A percentile compares a stretch with the other conserved stretches of the same genome.
Conservation (phyloP, 2,329 filamentous ascomycete genomes). For the Penicillium expansum region DNA sequence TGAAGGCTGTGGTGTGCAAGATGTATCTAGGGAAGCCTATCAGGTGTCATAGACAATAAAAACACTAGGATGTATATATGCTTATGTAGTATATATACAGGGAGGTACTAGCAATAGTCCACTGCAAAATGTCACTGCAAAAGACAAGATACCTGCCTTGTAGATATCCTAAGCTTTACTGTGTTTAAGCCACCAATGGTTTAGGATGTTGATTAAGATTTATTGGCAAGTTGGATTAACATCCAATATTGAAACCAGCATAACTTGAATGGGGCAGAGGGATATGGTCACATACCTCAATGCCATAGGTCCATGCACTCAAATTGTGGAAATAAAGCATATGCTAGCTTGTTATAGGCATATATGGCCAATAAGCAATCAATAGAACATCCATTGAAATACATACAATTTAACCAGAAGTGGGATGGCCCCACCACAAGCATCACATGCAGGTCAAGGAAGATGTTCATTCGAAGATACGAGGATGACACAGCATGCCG, state of each 20-base stretch:
- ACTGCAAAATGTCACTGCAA: neutral
- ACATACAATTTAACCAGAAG: neutral
- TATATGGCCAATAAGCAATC: neutral
- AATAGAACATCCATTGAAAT: neutral
- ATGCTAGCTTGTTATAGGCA: neutral
- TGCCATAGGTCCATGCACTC: neutral
- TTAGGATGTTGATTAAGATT: neutral
- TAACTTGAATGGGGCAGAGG: neutral
- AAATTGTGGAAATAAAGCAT: neutral
- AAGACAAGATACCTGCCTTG: neutral
- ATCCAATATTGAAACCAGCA: neutral
- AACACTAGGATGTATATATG: too few relatives aligned
- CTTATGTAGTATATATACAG: too few relatives aligned
- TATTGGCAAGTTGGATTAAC: neutral
- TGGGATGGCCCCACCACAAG: conserved; percentile 1
- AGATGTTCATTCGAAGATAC: neutral
- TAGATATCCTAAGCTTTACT: too few relatives aligned
- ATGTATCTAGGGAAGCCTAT: neutral
- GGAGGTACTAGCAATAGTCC: neutral
- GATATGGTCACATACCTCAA: neutral
- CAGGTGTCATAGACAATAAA: too few relatives aligned
- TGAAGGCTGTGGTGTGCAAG: neutral
- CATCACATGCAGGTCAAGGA: conserved; percentile 1
- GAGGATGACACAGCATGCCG: neutral
- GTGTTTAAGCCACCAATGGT: neutral